Conservation (phyloP, 768 basidiomycete genomes). For the Agaricus blazei region DNA sequence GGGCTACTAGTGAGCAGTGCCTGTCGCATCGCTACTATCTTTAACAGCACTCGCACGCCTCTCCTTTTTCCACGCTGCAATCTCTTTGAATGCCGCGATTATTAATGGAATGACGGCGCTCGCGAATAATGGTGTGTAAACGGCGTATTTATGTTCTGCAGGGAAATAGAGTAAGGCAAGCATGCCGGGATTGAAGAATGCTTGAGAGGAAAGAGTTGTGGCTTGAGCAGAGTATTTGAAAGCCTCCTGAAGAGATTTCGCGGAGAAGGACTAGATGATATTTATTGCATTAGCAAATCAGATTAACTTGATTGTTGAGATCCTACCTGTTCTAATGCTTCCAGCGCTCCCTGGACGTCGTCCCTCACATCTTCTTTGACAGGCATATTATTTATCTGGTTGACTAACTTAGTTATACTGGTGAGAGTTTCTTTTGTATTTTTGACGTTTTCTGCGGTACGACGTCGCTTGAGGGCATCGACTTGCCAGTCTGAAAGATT, state of each 20-base stretch:
- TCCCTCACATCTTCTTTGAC: constrained; percentile 72
- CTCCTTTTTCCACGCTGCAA: constrained; percentile 55
- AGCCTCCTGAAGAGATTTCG: constrained; percentile 35
- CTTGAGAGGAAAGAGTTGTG: constrained; percentile 64
- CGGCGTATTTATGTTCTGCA: constrained; percentile 95
- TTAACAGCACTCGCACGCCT: background rate
- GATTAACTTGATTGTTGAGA: background rate
- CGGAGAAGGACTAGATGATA: constrained; percentile 33
- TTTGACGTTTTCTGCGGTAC: constrained; percentile 63
- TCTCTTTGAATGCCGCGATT: constrained; percentile 68
- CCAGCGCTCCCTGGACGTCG: constrained; percentile 67
- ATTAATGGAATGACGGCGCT: constrained; percentile 82
- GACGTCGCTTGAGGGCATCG: constrained; percentile 67
- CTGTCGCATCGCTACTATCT: background rate
- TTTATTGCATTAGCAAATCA: background rate
- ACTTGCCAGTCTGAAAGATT: constrained; percentile 72
- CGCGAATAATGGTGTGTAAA: constrained; percentile 93
- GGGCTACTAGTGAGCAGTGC: background rate
- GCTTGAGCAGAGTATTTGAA: constrained; percentile 62
- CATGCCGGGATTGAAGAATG: constrained; percentile 98
- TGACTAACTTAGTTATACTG: constrained; percentile 81
- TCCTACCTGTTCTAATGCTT: constrained; percentile 65
- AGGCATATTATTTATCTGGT: constrained; percentile 89
- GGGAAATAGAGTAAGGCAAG: constrained; percentile 95
- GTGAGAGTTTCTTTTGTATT: constrained; percentile 68